These are phyloP conservation scores for Penicillium desertorum DNA, from an alignment of 495 filamentous ascomycete species.

Conservation along the genomic window DNA sequence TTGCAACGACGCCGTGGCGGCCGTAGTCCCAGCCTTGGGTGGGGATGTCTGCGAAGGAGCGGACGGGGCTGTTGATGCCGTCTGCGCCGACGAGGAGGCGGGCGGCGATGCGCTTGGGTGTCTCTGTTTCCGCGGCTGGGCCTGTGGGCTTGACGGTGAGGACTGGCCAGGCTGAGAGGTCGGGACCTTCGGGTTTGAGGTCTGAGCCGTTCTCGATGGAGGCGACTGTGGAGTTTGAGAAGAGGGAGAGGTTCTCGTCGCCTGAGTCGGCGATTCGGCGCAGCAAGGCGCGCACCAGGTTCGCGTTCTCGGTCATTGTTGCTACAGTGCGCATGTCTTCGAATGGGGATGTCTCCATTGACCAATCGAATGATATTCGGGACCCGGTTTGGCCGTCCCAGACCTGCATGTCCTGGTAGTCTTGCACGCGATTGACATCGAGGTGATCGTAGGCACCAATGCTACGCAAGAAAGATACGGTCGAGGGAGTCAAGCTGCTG, in stretches of 20 bases:
- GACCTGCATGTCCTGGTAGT: conserved; percentile 90
- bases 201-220: conserved; percentile 73
- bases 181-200: conserved; percentile 54
- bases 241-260: conserved; percentile 58
- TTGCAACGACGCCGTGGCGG: conserved; percentile 87
- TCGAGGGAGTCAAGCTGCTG: conserved; percentile 87
- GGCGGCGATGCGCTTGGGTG: conserved; percentile 60
- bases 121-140: conserved; percentile 32
- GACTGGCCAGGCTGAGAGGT: conserved; percentile 85
- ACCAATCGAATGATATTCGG: conserved; percentile 84
- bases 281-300: conserved; percentile 75
- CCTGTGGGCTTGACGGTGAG: conserved; percentile 58
- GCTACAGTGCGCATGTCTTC: conserved; percentile 66
- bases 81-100: conserved; percentile 90
- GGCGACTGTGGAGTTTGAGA: conserved; percentile 73
- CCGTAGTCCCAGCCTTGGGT: conserved; percentile 92
- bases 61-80: conserved; percentile 90
- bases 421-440: conserved; percentile 67
- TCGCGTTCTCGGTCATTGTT: conserved; percentile 94
- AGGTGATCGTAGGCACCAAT: conserved; percentile 89
- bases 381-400: conserved; percentile 93
- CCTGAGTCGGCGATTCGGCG: conserved; percentile 66
- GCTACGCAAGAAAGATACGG: conserved; percentile 64
- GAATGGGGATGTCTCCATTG: conserved; percentile 48
- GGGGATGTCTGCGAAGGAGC: conserved; percentile 81